Evolutionary conservation across 768 basidiomycete genomes (phyloP).

Genomic region (Russula brevipes): DNA sequence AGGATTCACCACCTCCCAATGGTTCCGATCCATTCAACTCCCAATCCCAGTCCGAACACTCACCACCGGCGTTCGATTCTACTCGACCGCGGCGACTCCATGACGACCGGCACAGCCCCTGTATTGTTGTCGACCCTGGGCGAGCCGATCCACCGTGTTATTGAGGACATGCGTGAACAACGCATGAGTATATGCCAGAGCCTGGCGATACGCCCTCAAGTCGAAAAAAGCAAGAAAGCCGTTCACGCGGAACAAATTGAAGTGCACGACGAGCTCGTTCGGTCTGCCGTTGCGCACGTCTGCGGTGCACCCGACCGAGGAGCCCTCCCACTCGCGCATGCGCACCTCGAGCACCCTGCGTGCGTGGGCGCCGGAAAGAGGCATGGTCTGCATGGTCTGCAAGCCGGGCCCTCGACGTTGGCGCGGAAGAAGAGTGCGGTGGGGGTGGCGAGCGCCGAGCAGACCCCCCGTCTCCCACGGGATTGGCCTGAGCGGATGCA

Average conservation of each 20-base stretch:
- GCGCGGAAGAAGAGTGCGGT: constrained; percentile 32
- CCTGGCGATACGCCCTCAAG: constrained; percentile 35
- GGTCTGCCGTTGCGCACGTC: constrained; percentile 35
- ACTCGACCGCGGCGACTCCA: constrained; percentile 60
- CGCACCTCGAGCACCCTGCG: constrained; percentile 25
- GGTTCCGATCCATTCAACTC: constrained; percentile 14
- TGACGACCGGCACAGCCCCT: constrained; percentile 44
- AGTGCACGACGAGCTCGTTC: constrained; percentile 32
- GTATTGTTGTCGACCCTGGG: constrained; percentile 55
- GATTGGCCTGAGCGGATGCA: constrained; percentile 35
- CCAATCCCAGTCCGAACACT: constrained; percentile 18
- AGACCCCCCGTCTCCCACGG: constrained; percentile 33
- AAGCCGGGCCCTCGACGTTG: constrained; percentile 41
- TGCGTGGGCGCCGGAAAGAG: constrained; percentile 21
- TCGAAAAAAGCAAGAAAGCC: constrained; percentile 34
- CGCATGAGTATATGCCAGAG: constrained; percentile 95
- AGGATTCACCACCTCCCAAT: constrained; percentile 11
- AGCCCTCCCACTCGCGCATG: constrained; percentile 26
- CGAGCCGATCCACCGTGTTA: constrained; percentile 74
- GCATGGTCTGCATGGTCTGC: constrained; percentile 27
- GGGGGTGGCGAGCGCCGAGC: constrained; percentile 25
- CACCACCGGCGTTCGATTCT: constrained; percentile 43
- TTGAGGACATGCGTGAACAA: constrained; percentile 94
- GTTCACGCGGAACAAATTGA: constrained; percentile 33
- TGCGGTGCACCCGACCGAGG: constrained; percentile 29